Evolutionary conservation across 1,139 yeast species (phyloP), one percentile per base, ranked within the genome.

Genomic region (Taiozyma onychis): DNA sequence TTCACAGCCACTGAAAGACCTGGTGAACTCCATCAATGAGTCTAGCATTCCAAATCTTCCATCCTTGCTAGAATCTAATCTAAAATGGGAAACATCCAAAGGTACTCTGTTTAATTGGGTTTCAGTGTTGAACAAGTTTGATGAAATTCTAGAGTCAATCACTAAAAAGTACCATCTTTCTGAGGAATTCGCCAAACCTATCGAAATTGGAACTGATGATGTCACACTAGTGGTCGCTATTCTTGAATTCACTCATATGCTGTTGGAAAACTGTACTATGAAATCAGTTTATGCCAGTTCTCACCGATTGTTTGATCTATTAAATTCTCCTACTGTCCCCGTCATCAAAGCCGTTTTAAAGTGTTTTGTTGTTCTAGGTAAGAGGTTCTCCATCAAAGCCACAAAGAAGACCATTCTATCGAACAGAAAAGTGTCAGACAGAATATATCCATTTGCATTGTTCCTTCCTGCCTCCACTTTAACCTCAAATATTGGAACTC

Each of bases 71-170:
- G 48, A 48, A 16, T 44, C 46, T 13, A 54, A 60, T 34, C n/a
- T 54, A 48, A 44, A 60, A 35, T 85, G 93, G 91, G 78, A 80
- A 54, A 72, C 85, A 44, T 86, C 91, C 3, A 74, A 82, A 52
- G 90, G 89, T 30, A 91, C 88, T 57, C 67, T 91, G 44, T 77
- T 78, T 57, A 85, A 83, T 54, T 91, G 96, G 95, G 77, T 88
- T 22, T 77, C 85, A 0, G 80, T 88, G 1, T 71, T 91, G 57
- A 86, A 90, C 65, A 74, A 85, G 57, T 81, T 90, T 59, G 97
- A 90, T 63, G 76, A 73, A 14, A 75, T 88, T 21, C 70, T 88
- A 51, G 87, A 83, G 49, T 58, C 59, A 5, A 68, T 76, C 41
- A 77, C 85, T 27, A 66, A 67, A 14, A 78, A 78, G 55, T 86